Base-by-base conservation (phyloP, 345 rosid species). In the Heritiera littoralis region DNA sequence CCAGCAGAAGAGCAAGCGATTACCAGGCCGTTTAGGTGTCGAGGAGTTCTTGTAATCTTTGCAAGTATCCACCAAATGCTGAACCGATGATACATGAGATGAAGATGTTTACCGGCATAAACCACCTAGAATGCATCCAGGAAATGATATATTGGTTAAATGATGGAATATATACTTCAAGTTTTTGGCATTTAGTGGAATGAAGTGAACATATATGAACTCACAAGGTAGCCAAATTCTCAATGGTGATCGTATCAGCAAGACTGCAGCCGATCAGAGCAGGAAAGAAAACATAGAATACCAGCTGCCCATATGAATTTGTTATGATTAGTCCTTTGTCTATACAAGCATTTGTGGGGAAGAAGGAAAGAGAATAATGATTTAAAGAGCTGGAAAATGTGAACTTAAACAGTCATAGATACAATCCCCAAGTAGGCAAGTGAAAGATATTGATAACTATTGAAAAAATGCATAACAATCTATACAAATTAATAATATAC, bases 1-100 rank as follows among this genome's bases (percentile, higher is more conserved):
- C 91, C 91, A 70, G 88, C 89, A 35, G 89, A 78, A 35, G 88
- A 89, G 81, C 89, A 84, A 46, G 90, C 89, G n/a, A 87, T 13
- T 28, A 89, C 80, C 2, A 89, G 89, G 54, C 92, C 92, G 32
- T 75, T 66, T 7, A 89, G 87, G 28, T 85, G 79, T 10, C 51
- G 75, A 8, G 89, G 89, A 64, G 87, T 67, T 79, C 78, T 77
- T 9, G 86, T 83, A 12, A 80, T 49, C 81, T 82, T 86, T 13
- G 84, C 72, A 6, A 89, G 83, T 28, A 87, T 68, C 89, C 85
- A 87, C 81, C 90, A 3, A 85, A 81, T 10, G 23, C 48, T 3
- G 88, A 84, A 8, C 92, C 89, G 18, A 83, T 72, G 18, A 83
- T 55, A 76, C 78, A 82, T 1, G 87, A 81, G 1, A 78, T 20